Conservation (phyloP, 148 eudicot species). For the Camellia granthamiana region DNA sequence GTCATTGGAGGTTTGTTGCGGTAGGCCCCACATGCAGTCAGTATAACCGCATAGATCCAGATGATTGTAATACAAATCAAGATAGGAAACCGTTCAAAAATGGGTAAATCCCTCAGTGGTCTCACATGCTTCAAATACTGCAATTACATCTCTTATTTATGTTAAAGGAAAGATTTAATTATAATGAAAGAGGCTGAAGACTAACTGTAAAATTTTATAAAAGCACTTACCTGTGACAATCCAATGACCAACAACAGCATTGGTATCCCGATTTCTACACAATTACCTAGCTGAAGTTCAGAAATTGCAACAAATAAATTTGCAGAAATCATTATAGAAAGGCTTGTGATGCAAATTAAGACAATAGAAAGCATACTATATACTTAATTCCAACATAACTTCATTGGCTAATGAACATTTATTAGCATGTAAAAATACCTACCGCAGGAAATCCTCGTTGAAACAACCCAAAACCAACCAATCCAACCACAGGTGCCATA, state of each 20-base stretch:
- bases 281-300: constrained; percentile 72
- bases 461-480: constrained; percentile 92
- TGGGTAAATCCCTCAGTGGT: constrained; percentile 72
- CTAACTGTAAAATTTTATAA: background rate
- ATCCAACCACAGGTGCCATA: constrained; percentile 98
- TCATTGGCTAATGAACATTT: background rate
- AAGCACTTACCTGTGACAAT: constrained; percentile 67
- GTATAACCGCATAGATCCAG: constrained; percentile 83
- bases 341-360: background rate
- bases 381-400: background rate
- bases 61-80: constrained; percentile 63
- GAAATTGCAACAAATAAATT: constrained; percentile 16
- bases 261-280: constrained; percentile 93
- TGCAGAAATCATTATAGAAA: background rate
- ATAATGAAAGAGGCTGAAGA: background rate
- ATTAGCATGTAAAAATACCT: constrained; percentile 17
- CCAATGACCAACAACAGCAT: constrained; percentile 80
- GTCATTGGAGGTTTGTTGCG: constrained; percentile 54
- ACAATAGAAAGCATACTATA: background rate
- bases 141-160: constrained; percentile 12
- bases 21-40: constrained; percentile 97
- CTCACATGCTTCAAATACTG: constrained; percentile 92
- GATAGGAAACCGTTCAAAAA: constrained; percentile 91
- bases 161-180: constrained; percentile 7
- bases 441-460: constrained; percentile 93